Base-by-base conservation (phyloP, 1,284 basidiomycete genomes). In the Tilletia walkeri region DNA sequence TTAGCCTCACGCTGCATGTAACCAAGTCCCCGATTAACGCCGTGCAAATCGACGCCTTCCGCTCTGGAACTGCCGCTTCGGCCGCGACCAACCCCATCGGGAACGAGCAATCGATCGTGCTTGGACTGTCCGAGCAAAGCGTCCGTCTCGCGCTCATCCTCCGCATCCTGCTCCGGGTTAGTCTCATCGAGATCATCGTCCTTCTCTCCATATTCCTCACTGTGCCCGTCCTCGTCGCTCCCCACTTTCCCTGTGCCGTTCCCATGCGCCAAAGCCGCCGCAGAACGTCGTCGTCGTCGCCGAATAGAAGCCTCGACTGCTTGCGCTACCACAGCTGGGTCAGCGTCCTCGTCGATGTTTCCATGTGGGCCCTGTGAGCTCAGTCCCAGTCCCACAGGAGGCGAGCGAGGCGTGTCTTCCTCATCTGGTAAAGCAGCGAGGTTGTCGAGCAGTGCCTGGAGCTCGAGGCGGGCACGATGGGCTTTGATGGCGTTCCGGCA, bases 401-500 rank as follows among this genome's bases (percentile, higher is more conserved):
- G 41, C 14, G 48, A 47, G 5, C 16, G 45, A 6, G 66, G 48
- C 12, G 48, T 53, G 38, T 45, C 41, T 24, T 50, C 66, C n/a
- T 67, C 47, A 39, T 67, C 66, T 12, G 66, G 66, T 14, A 67
- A 9, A n/a, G 50, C 48, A 12, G 66, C 66, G n/a, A 76, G 72
- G 68, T 79, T 73, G 48, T 79, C 78, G 0, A 78, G 78, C 24
- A 80, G 70, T 45, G 78, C 74, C 65, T 75, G 65, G 34, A 84
- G 78, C 49, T 79, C 73, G 36, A 68, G 66, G 41, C 77, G 66
- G 1, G 82, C 83, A 56, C 78, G 74, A 70, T 80, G 78, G 14
- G 83, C 83, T 65, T 83, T 82, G 71, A 82, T 78, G 36, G 79
- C 75, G 56, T 84, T 84, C 3, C 83, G 77, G 67, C 81, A 82